Base-by-base conservation (phyloP, 1,284 basidiomycete species). In the Rhodotorula sp. region DNA sequence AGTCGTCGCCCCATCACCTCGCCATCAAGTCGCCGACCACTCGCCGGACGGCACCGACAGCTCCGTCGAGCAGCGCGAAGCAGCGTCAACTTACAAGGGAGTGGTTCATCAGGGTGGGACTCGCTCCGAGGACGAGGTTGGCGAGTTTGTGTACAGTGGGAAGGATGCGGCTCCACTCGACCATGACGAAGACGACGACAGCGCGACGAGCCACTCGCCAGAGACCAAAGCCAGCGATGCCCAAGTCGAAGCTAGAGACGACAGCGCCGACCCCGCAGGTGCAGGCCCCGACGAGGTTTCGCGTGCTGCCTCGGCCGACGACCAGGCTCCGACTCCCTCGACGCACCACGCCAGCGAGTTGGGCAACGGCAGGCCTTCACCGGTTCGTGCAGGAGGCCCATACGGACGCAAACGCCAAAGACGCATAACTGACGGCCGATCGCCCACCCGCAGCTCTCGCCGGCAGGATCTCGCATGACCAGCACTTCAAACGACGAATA, bases 141-240 rank as follows among this genome's bases (percentile, higher is more conserved):
- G 67, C 57, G 71, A 55, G 20, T 76, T 76, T 30, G 64, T 75
- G 12, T 76, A 75, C 62, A 46, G 67, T 20, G 74, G 74, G 24
- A 22, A n/a, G 26, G 51, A 53, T 26, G 51, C 51, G 6, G 51
- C 62, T 64, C 18, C 26, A 20, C 7, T n/a, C 8, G 67, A 72
- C 33, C 60, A 42, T 26, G 60, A 59, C 45, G 59, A 30, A 20
- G 65, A 61, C 22, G 49, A 62, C 53, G 20, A 60, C 44, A 6
- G 4, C 26, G 45, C 3, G 0, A 12, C 29, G 29, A 22, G 6
- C 45, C 6, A 45, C 45, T n/a, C n/a, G n/a, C n/a, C n/a, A n/a
- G n/a, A n/a, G n/a, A n/a, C n/a, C n/a, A n/a, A n/a, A n/a, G n/a
- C n/a, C n/a, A n/a, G n/a, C n/a, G n/a, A n/a, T n/a, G n/a, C n/a